Evolutionary conservation across 257 asterid genomes (phyloP), one percentile per base, ranked within the genome.

Genomic region (Mitragyna speciosa): DNA sequence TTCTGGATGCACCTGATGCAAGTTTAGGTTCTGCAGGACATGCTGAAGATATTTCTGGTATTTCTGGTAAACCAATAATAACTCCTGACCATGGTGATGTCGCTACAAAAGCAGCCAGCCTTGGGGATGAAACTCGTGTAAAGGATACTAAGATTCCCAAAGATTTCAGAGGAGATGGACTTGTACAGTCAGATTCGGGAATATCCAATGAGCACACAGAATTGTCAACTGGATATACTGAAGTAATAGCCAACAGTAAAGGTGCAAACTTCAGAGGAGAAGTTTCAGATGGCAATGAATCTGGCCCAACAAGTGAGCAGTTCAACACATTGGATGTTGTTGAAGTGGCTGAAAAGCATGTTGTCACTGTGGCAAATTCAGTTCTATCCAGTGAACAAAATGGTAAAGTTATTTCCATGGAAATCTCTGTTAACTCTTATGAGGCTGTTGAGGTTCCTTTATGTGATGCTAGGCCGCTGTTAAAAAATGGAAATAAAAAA

Each of bases 231-330:
- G 79, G 58, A 65, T 30, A 64, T 73, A 4, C 22, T 59, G 79
- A 83, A 81, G 86, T 74, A 39, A 58, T 33, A 14, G 78, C 72
- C 67, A 83, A 80, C 26, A 85, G 79, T 52, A 80, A 83, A 70
- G 80, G 41, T 61, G 82, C 73, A 58, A 73, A 79, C 79, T 39
- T 84, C 75, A 70, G 26, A 8, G 78, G 26, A 73, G 77, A 86
- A 80, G 84, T 69, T 81, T 69, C 76, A 76, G 91, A 75, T n/a
- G 86, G 58, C 54, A 83, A 81, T 79, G 84, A 51, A 76, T 70
- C 87, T 30, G 33, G 76, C 74, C 87, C 81, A 79, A 76, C 72
- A 11, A 83, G 49, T 69, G 85, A 80, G 74, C 76, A 68, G 75
- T 83, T 71, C 49, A 52, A 61, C 54, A 68, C 49, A 68, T 63